phyloP scores from a whole-genome alignment of 169 alveolate genomes.

The Plasmodium cynomolgi region DNA sequence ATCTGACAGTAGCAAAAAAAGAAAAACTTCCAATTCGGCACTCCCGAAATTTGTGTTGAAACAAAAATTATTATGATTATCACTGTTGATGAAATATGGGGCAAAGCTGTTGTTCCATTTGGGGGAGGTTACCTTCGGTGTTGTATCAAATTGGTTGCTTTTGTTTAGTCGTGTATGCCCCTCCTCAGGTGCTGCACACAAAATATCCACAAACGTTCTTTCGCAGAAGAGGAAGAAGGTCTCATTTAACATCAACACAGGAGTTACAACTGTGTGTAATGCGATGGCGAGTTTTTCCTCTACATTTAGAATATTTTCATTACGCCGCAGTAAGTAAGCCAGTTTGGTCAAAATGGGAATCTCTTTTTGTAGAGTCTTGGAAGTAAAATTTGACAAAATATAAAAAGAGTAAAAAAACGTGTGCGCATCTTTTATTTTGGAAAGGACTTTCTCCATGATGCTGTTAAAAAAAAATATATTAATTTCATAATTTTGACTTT shows the following conservation, averaged over 20 bases:
- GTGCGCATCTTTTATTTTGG: conserved; percentile 2
- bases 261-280: conserved; percentile 33
- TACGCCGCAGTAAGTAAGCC: neutral
- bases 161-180: neutral
- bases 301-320: neutral
- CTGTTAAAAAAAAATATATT: conserved; percentile 33
- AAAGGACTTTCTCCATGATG: neutral
- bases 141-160: neutral
- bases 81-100: neutral
- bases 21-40: conserved; percentile 14
- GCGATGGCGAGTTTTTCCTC: conserved; percentile 29
- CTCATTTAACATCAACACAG: conserved; percentile 19
- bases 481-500: conserved; percentile 33
- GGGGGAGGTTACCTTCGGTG: neutral
- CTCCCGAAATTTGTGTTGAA: neutral
- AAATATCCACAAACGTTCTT: neutral
- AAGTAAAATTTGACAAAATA: conserved; percentile 10
- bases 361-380: conserved; percentile 5
- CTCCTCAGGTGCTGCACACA: neutral
- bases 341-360: neutral
- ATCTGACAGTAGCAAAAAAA: conserved; percentile 22
- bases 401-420: conserved; percentile 5
- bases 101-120: neutral
- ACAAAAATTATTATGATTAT: conserved; percentile 1
- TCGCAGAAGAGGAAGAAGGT: conserved; percentile 15